Base-by-base conservation (phyloP, 768 basidiomycete species). In the Mrakia gelida region DNA sequence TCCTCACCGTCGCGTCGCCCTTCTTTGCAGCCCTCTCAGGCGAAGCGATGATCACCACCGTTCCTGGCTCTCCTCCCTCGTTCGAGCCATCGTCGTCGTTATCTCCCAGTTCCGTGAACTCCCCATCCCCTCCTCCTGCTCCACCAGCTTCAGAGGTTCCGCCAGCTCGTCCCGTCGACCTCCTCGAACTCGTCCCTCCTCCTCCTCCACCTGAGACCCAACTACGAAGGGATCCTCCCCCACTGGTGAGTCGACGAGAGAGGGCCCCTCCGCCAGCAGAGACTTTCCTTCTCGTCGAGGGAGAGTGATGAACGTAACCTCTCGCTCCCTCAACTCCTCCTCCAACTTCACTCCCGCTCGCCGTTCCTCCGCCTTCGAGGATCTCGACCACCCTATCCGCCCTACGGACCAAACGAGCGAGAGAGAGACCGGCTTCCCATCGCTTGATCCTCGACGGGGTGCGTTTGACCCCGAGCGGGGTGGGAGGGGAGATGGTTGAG, bases 151-250 rank as follows among this genome's bases (percentile, higher is more conserved):
- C 63, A 21, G 32, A 38, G 7, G 30, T 21, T 21, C 21, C 30
- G 7, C 30, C 63, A 0, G 30, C 63, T 30, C 63, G 32, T 18
- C 26, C 63, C 63, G 63, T 65, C 9, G 28, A 32, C 9, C 63
- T 1, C 1, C 63, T 1, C 2, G 63, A 65, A 30, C 63, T 65
- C 32, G 63, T 65, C 34, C 63, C 63, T 34, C 63, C 63, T 32
- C 63, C 63, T 10, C 63, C 63, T 32, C 63, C 63, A 21, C 62
- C 62, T 28, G 63, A 65, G 1, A 65, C 63, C 63, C 63, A 65
- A 30, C 63, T 65, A 13, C 63, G 10, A 13, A 65, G 15, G 10
- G 63, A 65, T 32, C 63, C 63, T 18, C 34, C 62, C 30, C 28
- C 61, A 32, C 61, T 23, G n/a, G n/a, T 38, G 2, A 7, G 15